Evolutionary conservation across 768 basidiomycete species (phyloP).

Genomic region (Termitomyces bulborhizus): DNA sequence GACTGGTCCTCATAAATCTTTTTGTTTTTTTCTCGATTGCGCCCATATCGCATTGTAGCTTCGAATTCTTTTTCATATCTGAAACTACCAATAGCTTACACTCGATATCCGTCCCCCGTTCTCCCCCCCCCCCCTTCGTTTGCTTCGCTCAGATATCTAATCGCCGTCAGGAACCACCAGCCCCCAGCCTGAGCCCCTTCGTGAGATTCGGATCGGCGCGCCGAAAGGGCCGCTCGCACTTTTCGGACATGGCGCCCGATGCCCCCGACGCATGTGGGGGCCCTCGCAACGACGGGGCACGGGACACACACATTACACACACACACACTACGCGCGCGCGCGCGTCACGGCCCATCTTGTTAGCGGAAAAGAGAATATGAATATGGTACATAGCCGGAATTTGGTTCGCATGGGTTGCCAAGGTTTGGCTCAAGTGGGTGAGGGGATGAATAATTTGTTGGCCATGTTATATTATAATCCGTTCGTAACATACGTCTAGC

Average conservation of each 20-base stretch:
- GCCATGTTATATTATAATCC: background rate
- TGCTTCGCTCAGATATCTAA: conserved; percentile 6
- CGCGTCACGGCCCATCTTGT: too few relatives aligned
- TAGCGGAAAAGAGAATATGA: background rate
- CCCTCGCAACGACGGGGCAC: background rate
- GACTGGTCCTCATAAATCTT: too few relatives aligned
- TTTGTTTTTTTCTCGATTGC: background rate
- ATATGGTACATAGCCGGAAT: background rate
- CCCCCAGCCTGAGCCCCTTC: too few relatives aligned
- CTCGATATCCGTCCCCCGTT: background rate
- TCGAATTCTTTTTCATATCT: background rate
- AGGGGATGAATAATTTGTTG: background rate
- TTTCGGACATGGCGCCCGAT: background rate
- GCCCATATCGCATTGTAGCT: background rate
- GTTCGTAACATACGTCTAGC: background rate
- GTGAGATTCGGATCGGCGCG: background rate
- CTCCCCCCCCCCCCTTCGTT: background rate
- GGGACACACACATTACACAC: background rate
- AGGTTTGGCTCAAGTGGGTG: too few relatives aligned
- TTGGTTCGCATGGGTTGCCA: too few relatives aligned
- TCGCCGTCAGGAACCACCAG: conserved; percentile 2
- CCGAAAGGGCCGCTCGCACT: background rate
- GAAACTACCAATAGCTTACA: background rate
- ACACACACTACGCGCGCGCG: too few relatives aligned
- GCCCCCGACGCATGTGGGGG: background rate